Base-by-base conservation (phyloP, 805 yeast species). In the Ogataea degrootiae region DNA sequence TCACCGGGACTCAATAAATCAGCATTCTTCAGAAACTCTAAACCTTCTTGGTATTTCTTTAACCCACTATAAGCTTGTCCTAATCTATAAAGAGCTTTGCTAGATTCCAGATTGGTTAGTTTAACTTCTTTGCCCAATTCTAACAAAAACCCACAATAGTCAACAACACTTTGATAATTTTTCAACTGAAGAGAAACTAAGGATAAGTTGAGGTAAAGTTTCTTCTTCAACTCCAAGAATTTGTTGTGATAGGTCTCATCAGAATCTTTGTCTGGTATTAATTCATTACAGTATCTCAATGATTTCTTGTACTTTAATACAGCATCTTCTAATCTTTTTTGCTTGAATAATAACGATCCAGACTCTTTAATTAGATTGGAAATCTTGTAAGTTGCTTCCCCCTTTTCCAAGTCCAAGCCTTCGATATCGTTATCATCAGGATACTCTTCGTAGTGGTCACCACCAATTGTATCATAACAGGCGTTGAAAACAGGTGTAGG, bases 351-450 rank as follows among this genome's bases (percentile, higher is more conserved):
- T 9, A 75, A 55, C 0, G 84, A 74, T 1, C 88, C 95, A 21
- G 90, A 78, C 33, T 79, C 81, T 55, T 87, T 87, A 44, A 87
- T 85, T 15, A 64, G 77, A 9, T 52, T 55, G 0, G 82, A 63
- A 0, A 83, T 87, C 9, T 67, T 66, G 47, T 60, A 78, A 0
- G 84, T 82, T 21, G 71, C 68, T 44, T 69, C 73, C 1, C 60
- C 52, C 15, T 68, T 65, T n/a, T 57, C 60, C 7, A 81, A 71
- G 44, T 83, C 78, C 17, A 85, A 82, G 40, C 76, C 76, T 47
- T 77, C 82, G 42, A 83, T 78, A 3, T 60, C 68, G 55, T 85
- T 88, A 62, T 87, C 95, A 50, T 82, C 90, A 0, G 94, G 95
- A 55, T 73, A 79, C 62, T 86, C 94, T 64, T 86, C 94, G 56